Evolutionary conservation across 2,329 filamentous ascomycete genomes (phyloP).

Genomic region (Aureobasidium zeae): DNA sequence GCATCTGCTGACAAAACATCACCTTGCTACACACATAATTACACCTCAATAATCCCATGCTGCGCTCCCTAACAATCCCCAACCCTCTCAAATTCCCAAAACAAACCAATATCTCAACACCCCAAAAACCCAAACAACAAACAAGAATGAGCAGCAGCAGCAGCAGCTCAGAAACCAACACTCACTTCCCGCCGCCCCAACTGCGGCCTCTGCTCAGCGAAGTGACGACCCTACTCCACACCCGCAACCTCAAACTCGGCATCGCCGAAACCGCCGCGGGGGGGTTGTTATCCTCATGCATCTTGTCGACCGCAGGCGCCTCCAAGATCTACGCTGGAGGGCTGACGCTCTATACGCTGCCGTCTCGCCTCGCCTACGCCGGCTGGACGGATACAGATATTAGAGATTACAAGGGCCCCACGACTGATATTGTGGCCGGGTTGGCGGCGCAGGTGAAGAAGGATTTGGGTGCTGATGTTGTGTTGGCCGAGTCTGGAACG

Average conservation of each 20-base stretch:
- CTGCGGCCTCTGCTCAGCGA: conserved; percentile 39
- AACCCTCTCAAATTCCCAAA: no score
- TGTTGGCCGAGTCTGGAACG: conserved; percentile 51
- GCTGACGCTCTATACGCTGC: conserved; percentile 53
- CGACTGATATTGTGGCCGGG: conserved; percentile 46
- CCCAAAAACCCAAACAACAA: no score
- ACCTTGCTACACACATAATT: no score
- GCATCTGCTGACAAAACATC: no score
- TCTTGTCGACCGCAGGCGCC: conserved; percentile 51
- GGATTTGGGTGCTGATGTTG: conserved; percentile 49
- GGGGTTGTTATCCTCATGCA: conserved; percentile 50
- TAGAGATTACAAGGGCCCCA: conserved; percentile 50
- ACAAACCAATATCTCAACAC: no score
- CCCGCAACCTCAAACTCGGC: conserved; percentile 48
- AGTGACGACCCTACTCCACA: conserved; percentile 45
- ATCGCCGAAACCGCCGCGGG: conserved; percentile 57
- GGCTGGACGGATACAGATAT: conserved; percentile 50
- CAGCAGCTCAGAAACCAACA: conserved; percentile 8
- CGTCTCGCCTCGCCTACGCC: conserved; percentile 48
- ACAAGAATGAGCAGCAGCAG: no score
- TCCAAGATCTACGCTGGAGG: conserved; percentile 52
- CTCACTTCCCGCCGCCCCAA: conserved; percentile 33
- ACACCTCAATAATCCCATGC: no score
- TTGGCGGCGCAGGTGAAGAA: conserved; percentile 48
- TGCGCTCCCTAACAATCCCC: no score